Conservation (phyloP, 1,284 basidiomycete genomes). For the Heliocybe sulcata region DNA sequence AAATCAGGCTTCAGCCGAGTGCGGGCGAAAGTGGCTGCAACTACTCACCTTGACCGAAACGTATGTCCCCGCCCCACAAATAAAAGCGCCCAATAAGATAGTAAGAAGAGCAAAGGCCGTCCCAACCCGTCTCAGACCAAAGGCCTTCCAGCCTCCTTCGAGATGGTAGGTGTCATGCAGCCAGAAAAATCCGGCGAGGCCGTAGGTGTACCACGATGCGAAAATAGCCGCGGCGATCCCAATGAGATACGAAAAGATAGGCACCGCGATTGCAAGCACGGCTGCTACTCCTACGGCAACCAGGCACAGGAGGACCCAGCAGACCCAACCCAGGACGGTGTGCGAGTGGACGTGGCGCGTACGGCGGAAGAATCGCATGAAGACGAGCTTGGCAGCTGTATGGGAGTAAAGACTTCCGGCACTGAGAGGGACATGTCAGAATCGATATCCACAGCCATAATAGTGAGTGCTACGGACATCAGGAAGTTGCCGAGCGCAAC, state of each 20-base stretch:
- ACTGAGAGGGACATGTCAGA: constrained; percentile 12
- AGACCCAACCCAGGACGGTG: constrained; percentile 48
- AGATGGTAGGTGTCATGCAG: constrained; percentile 39
- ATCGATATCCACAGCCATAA: not conserved
- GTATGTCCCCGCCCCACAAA: constrained; percentile 47
- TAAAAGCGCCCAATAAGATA: constrained; percentile 41
- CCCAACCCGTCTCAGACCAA: constrained; percentile 24
- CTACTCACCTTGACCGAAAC: constrained; percentile 39
- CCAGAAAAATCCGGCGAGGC: constrained; percentile 51
- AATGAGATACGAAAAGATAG: constrained; percentile 47
- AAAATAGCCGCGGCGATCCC: constrained; percentile 45
- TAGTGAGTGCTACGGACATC: constrained; percentile 29
- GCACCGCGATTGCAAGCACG: constrained; percentile 47
- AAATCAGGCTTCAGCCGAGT: too few species aligned
- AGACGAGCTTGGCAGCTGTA: constrained; percentile 52
- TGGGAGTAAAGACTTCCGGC: constrained; percentile 42
- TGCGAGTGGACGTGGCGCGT: constrained; percentile 50
- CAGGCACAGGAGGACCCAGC: constrained; percentile 44
- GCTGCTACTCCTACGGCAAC: constrained; percentile 39
- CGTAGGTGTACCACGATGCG: constrained; percentile 53
- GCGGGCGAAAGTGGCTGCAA: not conserved
- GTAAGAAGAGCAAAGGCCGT: constrained; percentile 34
- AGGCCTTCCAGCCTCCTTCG: constrained; percentile 25
- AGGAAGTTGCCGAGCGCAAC: constrained; percentile 42
- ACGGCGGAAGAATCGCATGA: constrained; percentile 51